Evolutionary conservation across 2,329 filamentous ascomycete species (phyloP).

Genomic region (Daldinia sp.): DNA sequence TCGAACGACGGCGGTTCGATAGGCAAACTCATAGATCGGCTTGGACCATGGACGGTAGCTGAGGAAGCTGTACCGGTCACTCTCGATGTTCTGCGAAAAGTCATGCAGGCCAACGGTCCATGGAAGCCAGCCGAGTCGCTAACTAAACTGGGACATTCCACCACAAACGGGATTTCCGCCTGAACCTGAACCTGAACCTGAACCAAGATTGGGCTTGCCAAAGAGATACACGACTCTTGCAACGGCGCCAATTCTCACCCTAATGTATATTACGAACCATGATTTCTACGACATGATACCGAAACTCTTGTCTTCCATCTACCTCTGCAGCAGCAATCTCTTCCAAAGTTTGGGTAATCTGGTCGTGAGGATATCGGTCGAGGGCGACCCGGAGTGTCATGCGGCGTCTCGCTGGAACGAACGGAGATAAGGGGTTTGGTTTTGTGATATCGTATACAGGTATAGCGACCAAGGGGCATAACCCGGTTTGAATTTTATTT

Average conservation of each 20-base stretch:
- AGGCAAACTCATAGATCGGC: constrained; percentile 46
- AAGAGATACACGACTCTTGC: background rate
- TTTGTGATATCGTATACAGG: constrained; percentile 11
- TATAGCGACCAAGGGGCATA: constrained; percentile 14
- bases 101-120: constrained; percentile 38
- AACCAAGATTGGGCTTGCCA: constrained; percentile 2
- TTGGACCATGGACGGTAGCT: constrained; percentile 45
- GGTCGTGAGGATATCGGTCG: constrained; percentile 20
- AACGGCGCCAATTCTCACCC: constrained; percentile 15
- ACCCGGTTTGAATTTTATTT: background rate
- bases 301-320: constrained; percentile 11
- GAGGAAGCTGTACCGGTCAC: constrained; percentile 44
- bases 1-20: constrained; percentile 43
- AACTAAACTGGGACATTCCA: constrained; percentile 33
- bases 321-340: constrained; percentile 14
- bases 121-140: constrained; percentile 45
- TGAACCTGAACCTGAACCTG: no score
- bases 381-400: constrained; percentile 22
- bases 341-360: constrained; percentile 13
- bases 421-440: constrained; percentile 15
- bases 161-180: constrained; percentile 36
- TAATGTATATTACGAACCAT: constrained; percentile 45
- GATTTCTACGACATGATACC: constrained; percentile 42
- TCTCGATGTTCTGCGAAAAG: constrained; percentile 43
- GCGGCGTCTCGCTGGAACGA: constrained; percentile 36